Conservation (phyloP, 2,329 filamentous ascomycete genomes). For the Colletotrichum melonis region DNA sequence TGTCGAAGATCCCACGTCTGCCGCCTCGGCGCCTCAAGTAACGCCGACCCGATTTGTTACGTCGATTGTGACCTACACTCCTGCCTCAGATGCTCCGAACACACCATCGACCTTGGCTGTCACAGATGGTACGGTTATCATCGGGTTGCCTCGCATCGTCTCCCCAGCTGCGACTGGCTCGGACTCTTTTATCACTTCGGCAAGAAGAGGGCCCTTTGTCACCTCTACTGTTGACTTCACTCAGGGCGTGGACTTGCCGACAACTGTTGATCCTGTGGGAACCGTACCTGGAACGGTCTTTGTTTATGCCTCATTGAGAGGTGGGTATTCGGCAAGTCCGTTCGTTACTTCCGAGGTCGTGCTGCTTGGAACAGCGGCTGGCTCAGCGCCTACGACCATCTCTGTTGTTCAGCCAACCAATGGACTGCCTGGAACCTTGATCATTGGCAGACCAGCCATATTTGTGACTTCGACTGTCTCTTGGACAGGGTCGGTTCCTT, state of each 20-base stretch:
- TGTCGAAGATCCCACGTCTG: constrained; percentile 1
- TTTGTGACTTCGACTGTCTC: constrained; percentile 31
- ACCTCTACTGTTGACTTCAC: background rate
- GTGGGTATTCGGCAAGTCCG: background rate
- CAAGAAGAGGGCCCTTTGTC: background rate
- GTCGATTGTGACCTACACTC: constrained; percentile 18
- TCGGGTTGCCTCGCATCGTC: background rate
- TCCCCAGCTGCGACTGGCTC: background rate
- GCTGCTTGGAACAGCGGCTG: background rate
- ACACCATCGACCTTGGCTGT: constrained; percentile 25
- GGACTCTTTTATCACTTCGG: constrained; percentile 13
- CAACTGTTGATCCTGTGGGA: background rate
- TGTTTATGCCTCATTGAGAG: constrained; percentile 11
- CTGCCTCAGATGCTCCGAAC: background rate
- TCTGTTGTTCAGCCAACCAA: constrained; percentile 10
- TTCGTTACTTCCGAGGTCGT: constrained; percentile 10
- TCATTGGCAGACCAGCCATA: constrained; percentile 15
- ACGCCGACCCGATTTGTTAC: background rate
- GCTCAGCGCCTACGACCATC: constrained; percentile 1
- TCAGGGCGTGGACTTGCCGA: background rate
- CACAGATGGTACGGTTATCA: constrained; percentile 22
- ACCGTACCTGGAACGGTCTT: background rate
- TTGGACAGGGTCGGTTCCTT: background rate
- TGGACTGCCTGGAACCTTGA: constrained; percentile 26
- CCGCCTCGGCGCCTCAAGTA: background rate